A percentile compares a stretch with the other conserved stretches of the same genome.
phyloP scores from a whole-genome alignment of 805 yeast species.

The Maudiozyma saulgeensis region DNA sequence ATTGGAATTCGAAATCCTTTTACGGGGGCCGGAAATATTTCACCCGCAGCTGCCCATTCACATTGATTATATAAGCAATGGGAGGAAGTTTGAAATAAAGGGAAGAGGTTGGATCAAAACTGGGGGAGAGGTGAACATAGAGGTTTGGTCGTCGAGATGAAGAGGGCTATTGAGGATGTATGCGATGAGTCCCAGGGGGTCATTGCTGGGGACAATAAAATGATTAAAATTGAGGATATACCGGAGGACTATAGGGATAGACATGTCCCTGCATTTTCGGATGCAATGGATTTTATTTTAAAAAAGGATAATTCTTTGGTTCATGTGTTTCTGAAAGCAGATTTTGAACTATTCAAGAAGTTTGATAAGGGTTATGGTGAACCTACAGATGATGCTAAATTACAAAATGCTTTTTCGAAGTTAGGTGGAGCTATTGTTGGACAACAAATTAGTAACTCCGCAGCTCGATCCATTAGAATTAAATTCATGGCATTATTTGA shows the following conservation, averaged over 20 bases:
- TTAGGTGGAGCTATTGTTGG: conserved; percentile 46
- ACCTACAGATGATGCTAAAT: conserved; percentile 5
- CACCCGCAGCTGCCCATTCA: no score
- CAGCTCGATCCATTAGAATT: conserved; percentile 56
- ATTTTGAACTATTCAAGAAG: conserved; percentile 2
- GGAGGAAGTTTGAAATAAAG: no score
- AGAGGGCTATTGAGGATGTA: no score
- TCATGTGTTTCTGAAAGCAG: conserved; percentile 8
- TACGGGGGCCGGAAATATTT: no score
- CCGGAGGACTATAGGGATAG: conserved; percentile 18
- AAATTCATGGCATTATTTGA: conserved; percentile 36
- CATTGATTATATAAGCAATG: no score
- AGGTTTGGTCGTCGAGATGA: no score
- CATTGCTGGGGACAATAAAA: background rate
- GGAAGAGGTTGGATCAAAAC: no score
- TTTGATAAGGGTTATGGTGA: background rate
- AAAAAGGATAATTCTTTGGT: conserved; percentile 31
- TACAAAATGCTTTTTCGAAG: conserved; percentile 33
- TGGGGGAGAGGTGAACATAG: no score
- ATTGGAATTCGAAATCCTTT: background rate
- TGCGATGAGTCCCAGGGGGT: background rate
- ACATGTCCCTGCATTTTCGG: conserved; percentile 29
- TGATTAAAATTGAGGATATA: conserved; percentile 3
- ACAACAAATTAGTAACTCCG: conserved; percentile 73
- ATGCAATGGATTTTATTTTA: conserved; percentile 29